phyloP scores from a whole-genome alignment of 1,284 basidiomycete species.

The Pseudozyma hubeiensis region DNA sequence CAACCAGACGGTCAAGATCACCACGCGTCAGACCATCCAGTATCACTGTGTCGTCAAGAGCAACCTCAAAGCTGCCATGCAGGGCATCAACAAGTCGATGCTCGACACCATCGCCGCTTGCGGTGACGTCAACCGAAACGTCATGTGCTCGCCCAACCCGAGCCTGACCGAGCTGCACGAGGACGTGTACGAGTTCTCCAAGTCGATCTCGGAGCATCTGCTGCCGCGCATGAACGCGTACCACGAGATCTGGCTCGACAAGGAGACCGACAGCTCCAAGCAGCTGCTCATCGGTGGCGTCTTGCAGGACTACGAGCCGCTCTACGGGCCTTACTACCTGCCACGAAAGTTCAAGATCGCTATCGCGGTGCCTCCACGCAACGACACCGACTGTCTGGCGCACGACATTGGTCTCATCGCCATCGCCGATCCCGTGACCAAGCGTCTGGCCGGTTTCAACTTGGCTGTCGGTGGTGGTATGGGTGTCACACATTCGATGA shows the following conservation, averaged over 20 bases:
- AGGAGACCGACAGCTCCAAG: conserved; percentile 66
- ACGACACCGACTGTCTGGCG: conserved; percentile 95
- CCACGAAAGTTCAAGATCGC: conserved; percentile 98
- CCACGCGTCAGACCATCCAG: conserved; percentile 98
- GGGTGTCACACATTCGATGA: conserved; percentile 99
- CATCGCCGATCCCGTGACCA: conserved; percentile 76
- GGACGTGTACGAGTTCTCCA: conserved; percentile 88
- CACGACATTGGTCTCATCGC: conserved; percentile 97
- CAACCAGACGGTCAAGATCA: conserved; percentile 94
- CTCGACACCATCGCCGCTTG: conserved; percentile 98
- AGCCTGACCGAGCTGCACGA: conserved; percentile 84
- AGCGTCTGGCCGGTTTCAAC: conserved; percentile 70
- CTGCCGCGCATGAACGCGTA: conserved; percentile 92
- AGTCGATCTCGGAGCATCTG: conserved; percentile 84
- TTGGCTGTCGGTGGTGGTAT: conserved; percentile 82
- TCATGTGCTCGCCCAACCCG: conserved; percentile 92
- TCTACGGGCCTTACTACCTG: conserved; percentile 97
- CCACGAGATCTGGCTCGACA: conserved; percentile 98
- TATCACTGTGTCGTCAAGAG: conserved; percentile 99
- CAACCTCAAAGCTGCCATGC: conserved; percentile 94
- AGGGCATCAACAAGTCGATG: conserved; percentile 90
- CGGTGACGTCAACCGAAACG: conserved; percentile 95
- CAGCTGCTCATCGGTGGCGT: conserved; percentile 91
- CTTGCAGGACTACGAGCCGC: conserved; percentile 90
- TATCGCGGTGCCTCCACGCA: conserved; percentile 93